Evolutionary conservation across 768 basidiomycete genomes (phyloP), one percentile per base, ranked within the genome.

Genomic region (Termitomyces sp.): DNA sequence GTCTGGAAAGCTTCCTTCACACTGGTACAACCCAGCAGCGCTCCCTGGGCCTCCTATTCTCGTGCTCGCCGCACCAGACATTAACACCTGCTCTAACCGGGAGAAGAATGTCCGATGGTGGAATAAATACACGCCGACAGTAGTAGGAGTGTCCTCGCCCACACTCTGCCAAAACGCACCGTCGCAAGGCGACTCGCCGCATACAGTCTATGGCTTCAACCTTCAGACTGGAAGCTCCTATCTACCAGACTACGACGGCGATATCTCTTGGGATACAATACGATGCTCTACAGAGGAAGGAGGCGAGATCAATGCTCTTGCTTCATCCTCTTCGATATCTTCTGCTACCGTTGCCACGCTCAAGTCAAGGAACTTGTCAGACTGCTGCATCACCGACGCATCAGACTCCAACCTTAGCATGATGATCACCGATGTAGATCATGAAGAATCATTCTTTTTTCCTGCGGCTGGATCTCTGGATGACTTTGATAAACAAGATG

Each of bases 201-300:
- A 37, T 37, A 15, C 37, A 17, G 26, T 50, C 12, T 51, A 17
- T n/a, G 45, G 37, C 9, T 55, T 59, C 34, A 48, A 50, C 26
- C 5, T 32, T 8, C n/a, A 45, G 26, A 59, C 45, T 4, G 58
- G 58, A 2, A 2, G 7, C 45, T 59, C 58, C 41, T 52, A 55
- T 55, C 34, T 59, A 3, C 32, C 24, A 21, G 58, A 58, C 6
- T 47, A 30, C 22, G 35, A 7, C 14, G 58, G 58, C 2, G 51
- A 59, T 22, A 49, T 59, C 8, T 56, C 54, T 7, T 56, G 41
- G 51, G 41, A 45, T 26, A 59, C 58, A 1, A 55, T 45, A 32
- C 41, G 19, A 19, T 41, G 32, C 28, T 53, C 28, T 2, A 32
- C 54, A 28, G 55, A 43, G 49, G 57, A 47, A 7, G 57, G 42